phyloP scores from a whole-genome alignment of 2,329 filamentous ascomycete genomes.

The Penicillium sp. region DNA sequence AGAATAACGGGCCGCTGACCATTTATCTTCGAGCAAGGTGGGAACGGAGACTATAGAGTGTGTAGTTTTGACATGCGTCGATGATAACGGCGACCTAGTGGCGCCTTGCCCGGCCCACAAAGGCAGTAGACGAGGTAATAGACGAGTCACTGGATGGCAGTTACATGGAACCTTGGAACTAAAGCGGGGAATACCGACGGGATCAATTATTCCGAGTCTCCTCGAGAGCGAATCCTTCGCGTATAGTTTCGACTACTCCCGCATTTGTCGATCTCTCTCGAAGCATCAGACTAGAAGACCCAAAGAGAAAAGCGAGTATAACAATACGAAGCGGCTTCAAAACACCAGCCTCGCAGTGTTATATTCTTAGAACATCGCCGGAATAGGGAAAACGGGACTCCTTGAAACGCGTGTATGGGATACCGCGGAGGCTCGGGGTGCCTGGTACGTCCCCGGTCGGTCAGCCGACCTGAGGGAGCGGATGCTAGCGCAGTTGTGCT shows the following conservation, averaged over 20 bases:
- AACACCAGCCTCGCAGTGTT: neutral
- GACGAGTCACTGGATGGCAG: too few species aligned
- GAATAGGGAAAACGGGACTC: slow-evolving; percentile 3
- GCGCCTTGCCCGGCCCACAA: neutral
- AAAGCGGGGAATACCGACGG: neutral
- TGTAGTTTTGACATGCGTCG: neutral
- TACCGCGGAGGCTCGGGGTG: neutral
- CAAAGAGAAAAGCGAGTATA: neutral
- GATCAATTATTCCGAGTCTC: neutral
- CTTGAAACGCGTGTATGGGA: slow-evolving; percentile 5
- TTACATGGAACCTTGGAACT: neutral
- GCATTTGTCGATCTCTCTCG: neutral
- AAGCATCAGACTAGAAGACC: neutral
- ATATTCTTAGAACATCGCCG: slow-evolving; percentile 17
- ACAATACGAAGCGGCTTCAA: neutral
- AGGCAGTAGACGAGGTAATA: neutral
- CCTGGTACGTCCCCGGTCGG: neutral
- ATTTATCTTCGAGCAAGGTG: neutral
- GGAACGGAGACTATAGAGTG: neutral
- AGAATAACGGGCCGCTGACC: neutral
- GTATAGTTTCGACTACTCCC: neutral
- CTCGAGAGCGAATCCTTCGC: too few species aligned
- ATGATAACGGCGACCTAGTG: neutral
- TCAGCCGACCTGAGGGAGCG: neutral
- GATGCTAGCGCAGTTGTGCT: neutral